Evolutionary conservation across 2,329 filamentous ascomycete genomes (phyloP).

Genomic region (Nigrospora oryzae): DNA sequence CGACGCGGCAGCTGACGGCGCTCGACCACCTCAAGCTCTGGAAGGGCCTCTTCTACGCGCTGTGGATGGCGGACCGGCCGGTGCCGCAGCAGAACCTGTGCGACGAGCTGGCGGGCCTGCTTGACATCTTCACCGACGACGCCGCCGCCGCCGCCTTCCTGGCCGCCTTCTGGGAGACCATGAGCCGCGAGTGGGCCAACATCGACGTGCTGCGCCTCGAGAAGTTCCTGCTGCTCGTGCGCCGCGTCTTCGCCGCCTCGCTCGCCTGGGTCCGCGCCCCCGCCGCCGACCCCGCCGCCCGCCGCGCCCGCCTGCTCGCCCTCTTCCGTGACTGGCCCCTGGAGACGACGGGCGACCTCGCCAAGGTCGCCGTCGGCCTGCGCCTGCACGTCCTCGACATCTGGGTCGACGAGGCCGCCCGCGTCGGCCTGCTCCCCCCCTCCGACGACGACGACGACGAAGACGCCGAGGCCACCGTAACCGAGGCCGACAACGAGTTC

Average conservation of each 20-base stretch:
- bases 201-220: constrained; percentile 76
- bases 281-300: constrained; percentile 5
- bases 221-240: constrained; percentile 82
- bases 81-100: constrained; percentile 80
- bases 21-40: constrained; percentile 80
- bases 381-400: constrained; percentile 83
- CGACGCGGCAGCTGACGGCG: constrained; percentile 45
- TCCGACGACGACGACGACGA: constrained; percentile 27
- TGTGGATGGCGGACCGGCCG: constrained; percentile 90
- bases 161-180: constrained; percentile 62
- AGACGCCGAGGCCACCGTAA: constrained; percentile 5
- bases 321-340: constrained; percentile 36
- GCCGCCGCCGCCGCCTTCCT: constrained; percentile 38
- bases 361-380: constrained; percentile 71
- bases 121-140: constrained; percentile 43
- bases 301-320: constrained; percentile 23
- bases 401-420: constrained; percentile 84
- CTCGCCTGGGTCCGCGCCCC: constrained; percentile 38
- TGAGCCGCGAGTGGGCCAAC: constrained; percentile 59
- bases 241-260: constrained; percentile 67
- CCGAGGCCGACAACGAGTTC: constrained; percentile 29
- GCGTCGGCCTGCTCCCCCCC: constrained; percentile 43
- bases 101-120: constrained; percentile 64
- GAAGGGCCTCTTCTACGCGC: constrained; percentile 89
- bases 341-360: constrained; percentile 28